Conservation (phyloP, 148 eudicot species). For the Persicaria tinctoria region DNA sequence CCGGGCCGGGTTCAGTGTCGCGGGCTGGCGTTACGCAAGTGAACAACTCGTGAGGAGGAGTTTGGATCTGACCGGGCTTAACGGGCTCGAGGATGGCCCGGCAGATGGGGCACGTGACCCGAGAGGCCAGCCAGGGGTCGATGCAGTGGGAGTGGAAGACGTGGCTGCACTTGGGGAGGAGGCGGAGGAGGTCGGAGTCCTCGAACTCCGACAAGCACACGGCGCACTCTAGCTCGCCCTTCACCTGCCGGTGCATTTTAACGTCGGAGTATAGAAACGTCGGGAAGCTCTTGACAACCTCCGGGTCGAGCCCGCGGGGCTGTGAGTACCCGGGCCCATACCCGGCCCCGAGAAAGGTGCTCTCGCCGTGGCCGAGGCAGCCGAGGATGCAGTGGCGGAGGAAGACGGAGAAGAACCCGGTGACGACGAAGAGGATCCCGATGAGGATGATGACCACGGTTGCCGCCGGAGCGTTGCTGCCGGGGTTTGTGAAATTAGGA, state of each 20-base stretch:
- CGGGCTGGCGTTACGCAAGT: background rate
- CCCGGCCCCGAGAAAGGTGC: background rate
- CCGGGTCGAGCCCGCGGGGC: conserved; percentile 27
- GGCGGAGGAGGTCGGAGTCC: background rate
- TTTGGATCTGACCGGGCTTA: background rate
- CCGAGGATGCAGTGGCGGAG: conserved; percentile 16
- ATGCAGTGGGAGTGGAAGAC: conserved; percentile 11
- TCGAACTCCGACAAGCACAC: conserved; percentile 11
- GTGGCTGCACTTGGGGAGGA: conserved; percentile 12
- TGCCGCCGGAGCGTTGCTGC: conserved; percentile 24
- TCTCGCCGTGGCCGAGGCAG: background rate
- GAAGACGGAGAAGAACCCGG: conserved; percentile 26
- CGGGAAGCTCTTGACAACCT: conserved; percentile 30
- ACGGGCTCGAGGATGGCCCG: conserved; percentile 10
- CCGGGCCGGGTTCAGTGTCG: background rate
- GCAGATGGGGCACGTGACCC: conserved; percentile 10
- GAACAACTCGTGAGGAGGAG: background rate
- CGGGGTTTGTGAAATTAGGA: conserved; percentile 9
- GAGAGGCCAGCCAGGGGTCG: conserved; percentile 12
- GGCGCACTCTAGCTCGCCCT: conserved; percentile 13
- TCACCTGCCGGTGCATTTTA: conserved; percentile 24
- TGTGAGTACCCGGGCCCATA: background rate
- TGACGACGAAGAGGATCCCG: conserved; percentile 16
- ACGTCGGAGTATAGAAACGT: conserved; percentile 37
- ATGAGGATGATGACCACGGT: conserved; percentile 27